Base-by-base conservation (phyloP, 2,329 filamentous ascomycete genomes). In the Ustulina deusta region DNA sequence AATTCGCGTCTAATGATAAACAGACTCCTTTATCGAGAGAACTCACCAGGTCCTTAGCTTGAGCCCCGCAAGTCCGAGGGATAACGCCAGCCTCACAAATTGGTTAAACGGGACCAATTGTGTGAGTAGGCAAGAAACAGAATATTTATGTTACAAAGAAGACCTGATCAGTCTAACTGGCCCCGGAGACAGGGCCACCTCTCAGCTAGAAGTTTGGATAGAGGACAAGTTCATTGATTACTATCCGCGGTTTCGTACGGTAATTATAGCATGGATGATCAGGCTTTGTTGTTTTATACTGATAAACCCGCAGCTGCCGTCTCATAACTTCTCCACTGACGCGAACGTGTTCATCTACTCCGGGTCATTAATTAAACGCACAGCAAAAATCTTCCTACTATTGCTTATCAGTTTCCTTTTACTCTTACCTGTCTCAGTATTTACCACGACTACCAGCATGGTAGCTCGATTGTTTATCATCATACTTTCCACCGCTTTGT, bases 21-120 rank as follows among this genome's bases (percentile, higher is more conserved):
- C 42, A 70, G 58, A 68, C 46, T 27, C 56, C 27, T 59, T 60
- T 6, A 6, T 65, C 10, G 34, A 68, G 46, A 52, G 55, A 20
- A 63, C 51, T 22, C 7, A 38, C n/a, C 15, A 42, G 9, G 25
- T 59, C 9, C 36, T 62, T 1, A 54, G 56, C 27, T 54, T 42
- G 6, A 10, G 22, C 13, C 20, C 60, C n/a, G 52, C 36, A 2
- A n/a, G 25, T 15, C 44, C 27, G 7, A 27, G 62, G 49, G 60
- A 60, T n/a, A 51, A 46, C 15, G 13, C 22, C 15, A 70, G 48
- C 34, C 40, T 70, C 22, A 54, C 32, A 22, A 65, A 68, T 38
- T 70, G 68, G 68, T 4, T 70, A 10, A 25, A 55, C 20, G 65
- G 58, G 9, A 70, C 34, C 34, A 61, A 64, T n/a, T 66, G 56